Conservation (phyloP, 148 eudicot genomes). For the Diospyros lotus region DNA sequence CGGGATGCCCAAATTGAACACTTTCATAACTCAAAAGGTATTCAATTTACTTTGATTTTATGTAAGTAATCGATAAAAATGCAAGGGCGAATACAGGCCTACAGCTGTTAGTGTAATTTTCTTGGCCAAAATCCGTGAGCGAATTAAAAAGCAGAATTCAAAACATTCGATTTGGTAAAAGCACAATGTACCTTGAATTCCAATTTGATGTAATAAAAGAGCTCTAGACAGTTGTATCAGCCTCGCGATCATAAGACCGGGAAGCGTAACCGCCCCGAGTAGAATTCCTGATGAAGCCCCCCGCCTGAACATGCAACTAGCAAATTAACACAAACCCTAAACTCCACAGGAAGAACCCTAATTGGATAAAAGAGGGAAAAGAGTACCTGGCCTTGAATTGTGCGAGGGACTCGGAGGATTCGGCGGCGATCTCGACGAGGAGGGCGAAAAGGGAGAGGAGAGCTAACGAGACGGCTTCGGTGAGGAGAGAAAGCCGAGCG, state of each 20-base stretch:
- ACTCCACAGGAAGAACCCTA: not conserved
- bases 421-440: conserved; percentile 52
- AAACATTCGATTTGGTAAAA: not conserved
- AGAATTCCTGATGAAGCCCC: conserved; percentile 84
- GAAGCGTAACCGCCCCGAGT: conserved; percentile 76
- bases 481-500: conserved; percentile 41
- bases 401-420: conserved; percentile 27
- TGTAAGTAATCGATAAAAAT: too few species aligned
- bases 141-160: too few species aligned
- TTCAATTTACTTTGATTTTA: not conserved
- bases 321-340: not conserved
- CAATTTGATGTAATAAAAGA: conserved; percentile 36
- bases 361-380: not conserved
- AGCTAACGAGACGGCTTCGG: conserved; percentile 42
- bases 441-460: conserved; percentile 52
- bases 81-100: too few species aligned
- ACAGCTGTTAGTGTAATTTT: too few species aligned
- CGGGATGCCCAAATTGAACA: too few species aligned
- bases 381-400: conserved; percentile 54
- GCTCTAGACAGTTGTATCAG: conserved; percentile 68
- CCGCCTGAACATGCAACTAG: conserved; percentile 34
- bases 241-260: conserved; percentile 65
- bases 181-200: conserved; percentile 40
- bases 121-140: too few species aligned
- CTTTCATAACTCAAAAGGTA: not conserved